phyloP scores from a whole-genome alignment of 139 green algal species.

The Picochlorum sp. region DNA sequence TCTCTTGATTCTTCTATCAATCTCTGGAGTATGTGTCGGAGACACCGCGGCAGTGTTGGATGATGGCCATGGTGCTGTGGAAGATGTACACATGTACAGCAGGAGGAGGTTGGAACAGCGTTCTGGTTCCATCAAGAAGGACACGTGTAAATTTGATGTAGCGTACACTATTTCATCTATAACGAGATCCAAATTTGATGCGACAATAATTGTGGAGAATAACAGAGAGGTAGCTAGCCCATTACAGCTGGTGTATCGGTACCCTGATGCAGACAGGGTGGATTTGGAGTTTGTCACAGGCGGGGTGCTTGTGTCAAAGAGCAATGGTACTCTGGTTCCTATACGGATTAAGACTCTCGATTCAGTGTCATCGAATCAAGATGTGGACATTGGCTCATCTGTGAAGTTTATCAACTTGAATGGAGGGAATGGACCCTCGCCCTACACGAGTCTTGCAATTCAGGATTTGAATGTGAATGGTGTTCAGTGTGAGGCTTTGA shows the following conservation, averaged over 20 bases:
- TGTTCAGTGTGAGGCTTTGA: not conserved
- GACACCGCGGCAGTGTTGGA: too few species aligned
- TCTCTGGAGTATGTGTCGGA: too few species aligned
- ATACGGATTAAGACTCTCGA: not conserved
- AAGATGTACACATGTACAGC: too few species aligned
- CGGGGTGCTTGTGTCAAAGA: not conserved
- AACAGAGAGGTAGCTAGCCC: not conserved
- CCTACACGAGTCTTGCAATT: not conserved
- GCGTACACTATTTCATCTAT: not conserved
- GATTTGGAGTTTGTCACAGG: not conserved
- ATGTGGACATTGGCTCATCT: not conserved
- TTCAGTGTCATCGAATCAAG: not conserved
- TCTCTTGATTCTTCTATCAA: too few species aligned
- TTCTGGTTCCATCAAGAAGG: too few species aligned
- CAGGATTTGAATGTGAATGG: slow-evolving; percentile 5
- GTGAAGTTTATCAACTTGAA: not conserved
- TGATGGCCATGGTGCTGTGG: too few species aligned
- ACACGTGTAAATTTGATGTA: not conserved
- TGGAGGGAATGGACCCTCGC: not conserved
- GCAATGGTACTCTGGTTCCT: not conserved
- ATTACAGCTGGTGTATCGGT: slow-evolving; percentile 1
- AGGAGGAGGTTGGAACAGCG: too few species aligned
- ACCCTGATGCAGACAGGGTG: not conserved
- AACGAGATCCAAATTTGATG: not conserved
- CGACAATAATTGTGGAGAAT: not conserved